Conservation (phyloP, 371 early-diverging fungal species). For the Mortierella sp. region DNA sequence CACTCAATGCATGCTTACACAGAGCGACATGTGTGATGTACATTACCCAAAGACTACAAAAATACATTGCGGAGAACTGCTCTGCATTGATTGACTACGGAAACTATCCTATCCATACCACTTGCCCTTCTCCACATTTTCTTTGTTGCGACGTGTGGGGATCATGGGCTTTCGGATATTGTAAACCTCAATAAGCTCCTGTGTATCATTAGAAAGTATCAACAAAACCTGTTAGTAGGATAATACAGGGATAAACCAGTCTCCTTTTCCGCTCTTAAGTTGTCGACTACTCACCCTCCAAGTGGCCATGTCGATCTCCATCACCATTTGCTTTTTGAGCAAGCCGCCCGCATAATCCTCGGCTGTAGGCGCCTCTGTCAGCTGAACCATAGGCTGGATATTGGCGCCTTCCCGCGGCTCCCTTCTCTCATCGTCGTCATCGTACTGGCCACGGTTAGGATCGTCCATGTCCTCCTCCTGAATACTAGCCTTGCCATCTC, state of each 20-base stretch:
- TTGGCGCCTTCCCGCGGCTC: constrained; percentile 49
- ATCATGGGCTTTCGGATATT: constrained; percentile 69
- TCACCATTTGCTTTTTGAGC: constrained; percentile 84
- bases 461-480: constrained; percentile 73
- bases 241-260: no score
- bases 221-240: no score
- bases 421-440: constrained; percentile 24
- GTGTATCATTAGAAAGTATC: no score
- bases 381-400: constrained; percentile 54
- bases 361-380: constrained; percentile 68
- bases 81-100: neutral
- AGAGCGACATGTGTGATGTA: no score
- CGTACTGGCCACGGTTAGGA: constrained; percentile 66
- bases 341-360: constrained; percentile 73
- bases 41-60: no score
- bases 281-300: constrained; percentile 75
- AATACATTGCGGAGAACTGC: no score
- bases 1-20: no score
- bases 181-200: constrained; percentile 77
- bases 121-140: constrained; percentile 50
- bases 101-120: constrained; percentile 58
- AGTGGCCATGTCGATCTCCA: constrained; percentile 77
- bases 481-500: constrained; percentile 84
- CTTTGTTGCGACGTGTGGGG: constrained; percentile 62
- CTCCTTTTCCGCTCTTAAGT: no score